A percentile compares a stretch with the other conserved stretches of the same genome.
These are phyloP conservation scores for Simplicillium aogashimaense DNA, from an alignment of 2,329 filamentous ascomycete species.

Conservation along the genomic window DNA sequence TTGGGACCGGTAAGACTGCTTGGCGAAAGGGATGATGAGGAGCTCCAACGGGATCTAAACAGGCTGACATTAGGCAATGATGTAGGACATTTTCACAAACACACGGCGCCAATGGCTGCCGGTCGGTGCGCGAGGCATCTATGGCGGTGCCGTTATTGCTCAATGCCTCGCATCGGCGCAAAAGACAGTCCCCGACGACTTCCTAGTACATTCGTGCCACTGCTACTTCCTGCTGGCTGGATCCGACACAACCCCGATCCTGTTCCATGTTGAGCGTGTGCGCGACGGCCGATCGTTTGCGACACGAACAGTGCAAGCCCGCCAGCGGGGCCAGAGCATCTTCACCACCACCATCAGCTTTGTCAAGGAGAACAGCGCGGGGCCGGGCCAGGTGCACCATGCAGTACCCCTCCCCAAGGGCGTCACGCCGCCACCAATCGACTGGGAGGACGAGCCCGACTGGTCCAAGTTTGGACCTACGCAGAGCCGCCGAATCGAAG, in stretches of 20 bases:
- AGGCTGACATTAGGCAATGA: not conserved
- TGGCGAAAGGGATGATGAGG: slow-evolving; percentile 6
- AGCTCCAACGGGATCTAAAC: not conserved
- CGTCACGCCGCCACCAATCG: slow-evolving; percentile 25
- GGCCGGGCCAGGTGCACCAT: slow-evolving; percentile 49
- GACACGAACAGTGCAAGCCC: slow-evolving; percentile 90
- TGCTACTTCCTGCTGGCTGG: slow-evolving; percentile 97
- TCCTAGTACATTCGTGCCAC: slow-evolving; percentile 91
- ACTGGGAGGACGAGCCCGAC: slow-evolving; percentile 32
- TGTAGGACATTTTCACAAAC: slow-evolving; percentile 86
- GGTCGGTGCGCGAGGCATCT: slow-evolving; percentile 83
- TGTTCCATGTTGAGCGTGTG: slow-evolving; percentile 92
- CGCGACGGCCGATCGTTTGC: slow-evolving; percentile 83
- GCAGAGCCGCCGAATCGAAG: slow-evolving; percentile 31
- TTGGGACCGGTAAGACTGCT: slow-evolving; percentile 55
- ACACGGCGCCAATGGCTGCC: slow-evolving; percentile 87
- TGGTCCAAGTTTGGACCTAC: slow-evolving; percentile 42
- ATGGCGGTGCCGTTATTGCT: slow-evolving; percentile 85
- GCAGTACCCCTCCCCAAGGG: slow-evolving; percentile 46
- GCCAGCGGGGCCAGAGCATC: slow-evolving; percentile 79
- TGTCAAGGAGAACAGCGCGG: slow-evolving; percentile 53
- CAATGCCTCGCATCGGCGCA: slow-evolving; percentile 85
- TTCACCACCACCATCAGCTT: slow-evolving; percentile 96
- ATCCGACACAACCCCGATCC: slow-evolving; percentile 71
- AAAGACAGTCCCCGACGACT: slow-evolving; percentile 70